phyloP scores from a whole-genome alignment of 331 rosid species.

The Quercus phellos region DNA sequence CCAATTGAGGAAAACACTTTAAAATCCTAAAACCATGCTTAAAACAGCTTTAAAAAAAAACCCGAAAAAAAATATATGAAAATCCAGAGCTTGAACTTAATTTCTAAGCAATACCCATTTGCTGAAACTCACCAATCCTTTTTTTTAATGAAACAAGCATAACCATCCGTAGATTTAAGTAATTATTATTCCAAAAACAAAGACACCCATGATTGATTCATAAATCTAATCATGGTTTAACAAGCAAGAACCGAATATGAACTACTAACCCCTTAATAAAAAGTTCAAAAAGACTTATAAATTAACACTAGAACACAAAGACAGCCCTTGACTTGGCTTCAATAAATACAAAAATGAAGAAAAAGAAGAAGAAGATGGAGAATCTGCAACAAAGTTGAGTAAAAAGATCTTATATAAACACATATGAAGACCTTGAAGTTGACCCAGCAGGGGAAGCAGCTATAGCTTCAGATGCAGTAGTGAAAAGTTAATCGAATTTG shows the following conservation, averaged over 20 bases:
- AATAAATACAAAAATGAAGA: not conserved
- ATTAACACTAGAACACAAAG: not conserved
- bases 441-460: slow-evolving; percentile 4
- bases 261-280: not conserved
- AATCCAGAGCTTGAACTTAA: not conserved
- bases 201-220: not conserved
- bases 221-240: not conserved
- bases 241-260: not conserved
- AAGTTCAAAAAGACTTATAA: not conserved
- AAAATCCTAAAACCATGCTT: slow-evolving; percentile 3
- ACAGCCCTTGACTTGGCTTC: not conserved
- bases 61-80: not conserved
- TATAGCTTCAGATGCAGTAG: not conserved
- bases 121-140: not conserved
- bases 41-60: slow-evolving; percentile 20
- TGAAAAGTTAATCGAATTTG: not conserved
- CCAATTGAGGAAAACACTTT: slow-evolving; percentile 6
- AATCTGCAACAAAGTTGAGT: not conserved
- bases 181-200: not conserved
- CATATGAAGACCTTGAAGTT: not conserved
- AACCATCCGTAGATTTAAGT: too few relatives aligned
- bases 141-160: not conserved
- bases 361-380: not conserved
- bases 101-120: slow-evolving; percentile 1
- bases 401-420: not conserved